A percentile compares a stretch with the other conserved stretches of the same genome.
Evolutionary conservation across 2,329 filamentous ascomycete species (phyloP).

Genomic region (Graphilbum ipis-grandicollis): DNA sequence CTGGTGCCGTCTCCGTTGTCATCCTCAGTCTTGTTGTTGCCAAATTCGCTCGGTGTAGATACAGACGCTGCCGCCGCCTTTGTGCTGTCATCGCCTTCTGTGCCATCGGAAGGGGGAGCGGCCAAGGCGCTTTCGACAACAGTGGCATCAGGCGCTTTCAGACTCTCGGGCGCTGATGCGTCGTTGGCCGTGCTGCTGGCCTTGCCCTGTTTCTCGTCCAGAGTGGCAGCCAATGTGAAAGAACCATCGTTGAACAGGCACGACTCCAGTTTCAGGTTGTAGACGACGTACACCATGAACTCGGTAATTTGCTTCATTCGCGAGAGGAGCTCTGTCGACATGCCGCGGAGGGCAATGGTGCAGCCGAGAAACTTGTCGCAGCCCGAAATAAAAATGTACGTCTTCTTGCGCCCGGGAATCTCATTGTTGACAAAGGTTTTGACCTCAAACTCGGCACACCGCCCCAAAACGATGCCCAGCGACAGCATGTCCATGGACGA

Average conservation of each 20-base stretch:
- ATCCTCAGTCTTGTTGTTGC: too few relatives aligned
- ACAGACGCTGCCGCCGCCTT: too few relatives aligned
- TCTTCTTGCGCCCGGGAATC: conserved; percentile 64
- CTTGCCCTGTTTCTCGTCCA: conserved; percentile 29
- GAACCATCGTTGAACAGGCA: conserved; percentile 88
- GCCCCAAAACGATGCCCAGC: conserved; percentile 56
- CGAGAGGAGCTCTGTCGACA: conserved; percentile 49
- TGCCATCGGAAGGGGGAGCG: too few relatives aligned
- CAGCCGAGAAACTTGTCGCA: conserved; percentile 82
- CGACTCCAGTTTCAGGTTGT: conserved; percentile 91
- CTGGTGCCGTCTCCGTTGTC: too few relatives aligned
- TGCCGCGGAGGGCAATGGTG: conserved; percentile 81
- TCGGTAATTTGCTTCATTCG: conserved; percentile 88
- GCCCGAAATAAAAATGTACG: conserved; percentile 87
- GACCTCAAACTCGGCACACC: conserved; percentile 78
- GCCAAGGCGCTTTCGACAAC: too few relatives aligned
- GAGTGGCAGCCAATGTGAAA: conserved; percentile 54
- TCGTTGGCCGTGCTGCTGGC: not conserved
- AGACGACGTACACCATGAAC: conserved; percentile 98
- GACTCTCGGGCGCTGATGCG: not conserved
- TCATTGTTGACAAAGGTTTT: conserved; percentile 81
- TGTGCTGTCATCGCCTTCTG: too few relatives aligned
- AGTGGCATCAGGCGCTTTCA: too few relatives aligned
- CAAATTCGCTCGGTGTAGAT: too few relatives aligned
- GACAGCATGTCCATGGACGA: conserved; percentile 90